Evolutionary conservation across 768 basidiomycete genomes (phyloP), one percentile per base, ranked within the genome.

Genomic region (Leccinum incarnatum): DNA sequence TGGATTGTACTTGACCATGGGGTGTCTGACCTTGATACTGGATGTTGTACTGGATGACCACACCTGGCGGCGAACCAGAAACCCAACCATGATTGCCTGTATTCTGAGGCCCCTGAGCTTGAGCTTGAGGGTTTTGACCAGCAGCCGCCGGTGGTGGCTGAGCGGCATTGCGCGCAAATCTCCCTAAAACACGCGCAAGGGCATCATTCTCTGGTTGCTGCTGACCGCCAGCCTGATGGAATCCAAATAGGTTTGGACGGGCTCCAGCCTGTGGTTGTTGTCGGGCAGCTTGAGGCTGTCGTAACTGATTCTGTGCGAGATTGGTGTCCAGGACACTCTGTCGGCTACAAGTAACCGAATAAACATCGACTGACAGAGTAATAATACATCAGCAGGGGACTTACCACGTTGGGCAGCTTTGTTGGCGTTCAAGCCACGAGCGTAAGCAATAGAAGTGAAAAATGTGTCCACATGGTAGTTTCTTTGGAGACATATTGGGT

Each of bases 381-480:
- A 14, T 46, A 23, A 46, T 32, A 4, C 30, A 15, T 17, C 14
- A 48, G 51, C 58, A 57, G 21, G 34, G 73, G 19, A 10, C 88
- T 74, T 52, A 96, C 96, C 96, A 99, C 45, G 97, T 99, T 2
- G 97, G 97, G 72, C 97, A 99, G 65, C 92, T 98, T 74, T 98
- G 97, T 72, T 99, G 97, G 47, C 97, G 83, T 74, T 99, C 97
- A 27, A 99, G 82, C 97, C 97, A 99, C 21, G 93, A 95, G 42
- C 94, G 83, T 62, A 99, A 82, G 74, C 97, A 99, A 68, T 98
- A 87, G 72, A 98, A 96, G 75, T 99, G 97, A 78, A 99, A 99
- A 46, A 97, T 87, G 72, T 99, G 97, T 1, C 95, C 95, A 75
- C 97, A 99, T 9, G 90, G 93, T 23, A 99, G 78, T 70, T 93